Percentiles rank a stretch among this genome's conserved stretches.
Evolutionary conservation across 768 basidiomycete genomes (phyloP).

Genomic region (Pleurotus tuoliensis): DNA sequence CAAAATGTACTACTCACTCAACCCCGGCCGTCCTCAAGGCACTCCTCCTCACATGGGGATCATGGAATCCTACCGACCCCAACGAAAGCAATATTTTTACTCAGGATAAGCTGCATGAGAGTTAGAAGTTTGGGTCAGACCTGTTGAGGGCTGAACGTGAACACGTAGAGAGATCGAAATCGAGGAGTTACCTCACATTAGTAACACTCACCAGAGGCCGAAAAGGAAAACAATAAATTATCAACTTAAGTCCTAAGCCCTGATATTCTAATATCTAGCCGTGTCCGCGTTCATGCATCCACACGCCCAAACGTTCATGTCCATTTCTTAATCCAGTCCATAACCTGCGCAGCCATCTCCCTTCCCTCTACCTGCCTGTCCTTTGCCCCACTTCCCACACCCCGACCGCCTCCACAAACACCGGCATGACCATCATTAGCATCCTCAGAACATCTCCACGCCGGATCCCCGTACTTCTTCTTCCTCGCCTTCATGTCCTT

Average conservation of each 20-base stretch:
- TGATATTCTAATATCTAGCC: no score
- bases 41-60: not conserved
- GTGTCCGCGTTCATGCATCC: not conserved
- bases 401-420: not conserved
- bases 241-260: no score
- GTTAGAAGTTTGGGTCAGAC: no score
- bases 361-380: slow-evolving; percentile 37
- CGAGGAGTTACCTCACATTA: no score
- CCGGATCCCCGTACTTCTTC: slow-evolving; percentile 35
- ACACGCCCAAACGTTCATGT: not conserved
- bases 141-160: no score
- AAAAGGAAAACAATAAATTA: no score
- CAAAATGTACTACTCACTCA: not conserved
- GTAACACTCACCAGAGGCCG: no score
- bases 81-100: not conserved
- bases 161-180: no score
- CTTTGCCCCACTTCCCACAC: slow-evolving; percentile 14
- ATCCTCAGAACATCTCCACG: slow-evolving; percentile 21
- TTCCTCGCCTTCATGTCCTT: slow-evolving; percentile 41
- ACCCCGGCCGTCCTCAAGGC: not conserved
- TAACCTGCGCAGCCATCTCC: slow-evolving; percentile 42
- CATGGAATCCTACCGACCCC: not conserved
- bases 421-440: no score
- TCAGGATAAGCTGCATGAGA: not conserved
- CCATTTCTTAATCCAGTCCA: slow-evolving; percentile 47